Base-by-base conservation (phyloP, 495 filamentous ascomycete species). In the Aspergillus steynii region DNA sequence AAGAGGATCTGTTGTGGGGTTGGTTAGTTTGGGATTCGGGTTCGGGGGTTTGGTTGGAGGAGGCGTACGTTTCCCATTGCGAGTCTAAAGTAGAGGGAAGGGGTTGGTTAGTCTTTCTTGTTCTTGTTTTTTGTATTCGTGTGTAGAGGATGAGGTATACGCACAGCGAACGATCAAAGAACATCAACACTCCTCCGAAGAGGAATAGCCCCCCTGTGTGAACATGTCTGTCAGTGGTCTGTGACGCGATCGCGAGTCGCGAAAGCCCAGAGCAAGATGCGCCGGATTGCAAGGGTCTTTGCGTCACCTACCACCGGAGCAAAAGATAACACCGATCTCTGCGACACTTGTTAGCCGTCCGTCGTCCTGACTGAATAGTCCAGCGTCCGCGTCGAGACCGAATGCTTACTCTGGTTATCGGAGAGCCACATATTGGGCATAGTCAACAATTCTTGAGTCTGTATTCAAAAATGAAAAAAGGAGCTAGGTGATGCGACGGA, bases 271-370 rank as follows among this genome's bases (percentile, higher is more conserved):
- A 42, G 3, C 12, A 14, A 14, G 9, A 42, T 42, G 37, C 37
- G 37, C 37, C 9, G 4, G 5, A 15, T 15, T 42, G 5, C 37
- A 12, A 42, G 37, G 37, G 12, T 15, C 12, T 14, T 14, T 2
- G 37, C 37, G 46, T 64, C 80, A 88, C 90, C 73, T 91, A 95
- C 92, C 94, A 65, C 90, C 92, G 70, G 89, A 92, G 83, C 92
- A 97, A 81, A 98, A 98, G 75, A 91, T 89, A 56, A 96, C 91
- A 63, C 95, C 95, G 65, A 97, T 89, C 77, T 98, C 95, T 99
- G 63, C 45, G 47, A 28, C n/a, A 60, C 9, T 25, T 54, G 64
- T 71, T 63, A 71, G 66, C 34, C 9, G 12, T 42, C 37, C 12
- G 12, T 15, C 37, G 3, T 42, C 12, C 49, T 29, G 25, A 8